Evolutionary conservation across 495 filamentous ascomycete species (phyloP), one percentile per base, ranked within the genome.

Genomic region (Pseudomonodictys pantanalensis): DNA sequence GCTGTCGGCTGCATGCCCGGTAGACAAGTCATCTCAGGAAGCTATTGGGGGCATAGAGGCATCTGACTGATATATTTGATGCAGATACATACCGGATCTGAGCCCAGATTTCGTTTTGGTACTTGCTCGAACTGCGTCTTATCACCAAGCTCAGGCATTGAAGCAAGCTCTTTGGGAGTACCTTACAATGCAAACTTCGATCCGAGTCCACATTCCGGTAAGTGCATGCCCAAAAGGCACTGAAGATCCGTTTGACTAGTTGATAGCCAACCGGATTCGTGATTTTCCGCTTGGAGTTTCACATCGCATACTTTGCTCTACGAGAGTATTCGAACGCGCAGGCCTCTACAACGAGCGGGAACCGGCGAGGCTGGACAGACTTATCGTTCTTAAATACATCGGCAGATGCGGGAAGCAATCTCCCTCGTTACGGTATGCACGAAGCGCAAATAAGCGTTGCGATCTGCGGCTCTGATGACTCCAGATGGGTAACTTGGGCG

Each of bases 301-400:
- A 60, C n/a, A 15, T 60, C 24, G 49, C 58, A 9, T 54, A 53
- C 28, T 48, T 45, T 11, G 58, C 50, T 1, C 28, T 54, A 11
- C 53, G 39, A 43, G 20, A 15, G n/a, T n/a, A n/a, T n/a, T n/a
- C n/a, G n/a, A n/a, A n/a, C n/a, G n/a, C n/a, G n/a, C n/a, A n/a
- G n/a, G n/a, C n/a, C n/a, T n/a, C n/a, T n/a, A n/a, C n/a, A n/a
- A n/a, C n/a, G n/a, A n/a, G n/a, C n/a, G n/a, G n/a, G n/a, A n/a
- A n/a, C n/a, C n/a, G n/a, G n/a, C n/a, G n/a, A n/a, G n/a, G n/a
- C n/a, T n/a, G n/a, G n/a, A n/a, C n/a, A n/a, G 32, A 35, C 66
- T 78, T 79, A 62, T 79, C 75, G 51, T 77, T 75, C 22, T 77
- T 74, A 53, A 70, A 77, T 42, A 35, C 15, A 35, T 15, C 7